Base-by-base conservation (phyloP, 495 filamentous ascomycete species). In the Penicillium argentinense region DNA sequence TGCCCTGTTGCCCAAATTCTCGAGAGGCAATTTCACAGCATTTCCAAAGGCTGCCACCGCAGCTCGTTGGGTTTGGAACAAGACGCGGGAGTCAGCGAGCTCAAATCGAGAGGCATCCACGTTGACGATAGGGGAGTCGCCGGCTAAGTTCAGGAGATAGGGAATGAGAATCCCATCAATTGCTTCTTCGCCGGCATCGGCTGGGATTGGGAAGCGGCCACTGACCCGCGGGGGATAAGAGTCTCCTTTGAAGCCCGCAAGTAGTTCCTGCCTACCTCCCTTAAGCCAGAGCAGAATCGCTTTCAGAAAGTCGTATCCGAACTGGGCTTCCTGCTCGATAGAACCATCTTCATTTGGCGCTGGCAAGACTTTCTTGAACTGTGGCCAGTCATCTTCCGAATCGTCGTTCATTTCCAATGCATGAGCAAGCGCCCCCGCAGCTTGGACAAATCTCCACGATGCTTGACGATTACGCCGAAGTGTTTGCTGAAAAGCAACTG, bases 371-470 rank as follows among this genome's bases (percentile, higher is more conserved):
- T 59, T 50, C 9, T 60, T 42, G 45, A 82, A 81, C 2, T 28
- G 42, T 4, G 63, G 60, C 25, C 68, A 45, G 0, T 54, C 53
- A 13, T 53, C 60, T 13, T 46, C 56, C 12, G 44, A 38, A 34
- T 47, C 27, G 24, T 43, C 38, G 63, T 7, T 76, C 77, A 18
- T 21, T 39, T 79, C 80, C 12, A 88, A 62, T 5, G 76, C 70
- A 18, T 72, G 63, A 12, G 80, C 67, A 14, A 88, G 57, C 7
- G 79, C 78, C 19, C 85, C 85, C 18, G 81, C 71, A n/a, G 83
- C 84, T 64, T 86, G 84, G 4, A 87, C 74, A 59, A 88, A 88
- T 32, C 81, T 67, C 55, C 81, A 78, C n/a, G 76, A 65, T 13
- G 76, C 68, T 28, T 81, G 73, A 18, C 85, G 79, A 40, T 82